These are phyloP conservation scores for Boeremia exigua DNA, from an alignment of 2,329 filamentous ascomycete genomes.

Conservation along the genomic window DNA sequence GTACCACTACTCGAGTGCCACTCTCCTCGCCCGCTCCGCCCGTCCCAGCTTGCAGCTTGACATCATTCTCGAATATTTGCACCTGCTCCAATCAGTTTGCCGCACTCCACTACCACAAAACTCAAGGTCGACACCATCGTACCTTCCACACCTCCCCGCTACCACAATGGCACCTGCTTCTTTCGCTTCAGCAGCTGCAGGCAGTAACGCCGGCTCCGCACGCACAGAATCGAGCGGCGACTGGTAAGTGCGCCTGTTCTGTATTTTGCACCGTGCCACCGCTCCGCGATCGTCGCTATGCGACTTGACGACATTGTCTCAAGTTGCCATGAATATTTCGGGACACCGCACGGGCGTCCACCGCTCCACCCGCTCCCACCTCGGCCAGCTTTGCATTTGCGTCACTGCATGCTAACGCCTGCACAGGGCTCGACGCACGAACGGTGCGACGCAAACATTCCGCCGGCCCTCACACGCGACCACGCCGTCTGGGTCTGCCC, in stretches of 20 bases:
- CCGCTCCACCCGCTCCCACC: constrained; percentile 17
- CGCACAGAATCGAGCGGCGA: constrained; percentile 53
- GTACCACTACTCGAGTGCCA: constrained; percentile 26
- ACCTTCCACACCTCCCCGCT: constrained; percentile 24
- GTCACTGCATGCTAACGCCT: constrained; percentile 23
- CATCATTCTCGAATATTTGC: constrained; percentile 25
- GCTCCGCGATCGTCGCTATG: constrained; percentile 6
- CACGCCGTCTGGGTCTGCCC: constrained; percentile 53
- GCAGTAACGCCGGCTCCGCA: constrained; percentile 49
- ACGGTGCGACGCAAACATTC: constrained; percentile 72
- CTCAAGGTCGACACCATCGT: constrained; percentile 29
- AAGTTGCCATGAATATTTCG: constrained; percentile 19
- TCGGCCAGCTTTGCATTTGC: constrained; percentile 9
- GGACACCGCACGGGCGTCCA: not conserved
- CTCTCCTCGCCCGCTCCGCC: constrained; percentile 19
- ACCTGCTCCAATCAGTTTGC: constrained; percentile 32
- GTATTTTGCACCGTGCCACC: constrained; percentile 15
- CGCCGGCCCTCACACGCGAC: constrained; percentile 67
- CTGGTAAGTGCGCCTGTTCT: constrained; percentile 50
- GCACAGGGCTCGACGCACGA: constrained; percentile 66
- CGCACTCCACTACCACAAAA: constrained; percentile 33
- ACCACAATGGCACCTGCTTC: constrained; percentile 56
- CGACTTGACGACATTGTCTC: constrained; percentile 22
- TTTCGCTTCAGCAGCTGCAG: constrained; percentile 59
- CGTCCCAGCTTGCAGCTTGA: constrained; percentile 29